A percentile compares a stretch with the other conserved stretches of the same genome.
Conservation (phyloP, 192 early-diverging fungal species). For the Umbelopsis ramanniana region DNA sequence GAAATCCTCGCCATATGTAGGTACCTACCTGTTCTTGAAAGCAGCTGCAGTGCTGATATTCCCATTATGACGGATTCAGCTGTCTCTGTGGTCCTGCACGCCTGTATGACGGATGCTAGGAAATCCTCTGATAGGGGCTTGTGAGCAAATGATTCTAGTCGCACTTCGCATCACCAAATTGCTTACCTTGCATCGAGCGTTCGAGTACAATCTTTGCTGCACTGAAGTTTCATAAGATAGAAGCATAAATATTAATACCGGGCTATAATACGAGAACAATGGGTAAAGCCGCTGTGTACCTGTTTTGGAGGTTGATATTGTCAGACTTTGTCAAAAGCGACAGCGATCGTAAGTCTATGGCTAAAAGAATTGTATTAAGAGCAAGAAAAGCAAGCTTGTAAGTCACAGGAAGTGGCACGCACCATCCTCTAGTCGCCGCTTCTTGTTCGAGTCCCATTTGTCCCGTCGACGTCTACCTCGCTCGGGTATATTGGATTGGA, state of each 20-base stretch:
- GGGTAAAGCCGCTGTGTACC: constrained; percentile 33
- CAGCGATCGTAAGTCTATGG: constrained; percentile 51
- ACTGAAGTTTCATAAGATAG: constrained; percentile 39
- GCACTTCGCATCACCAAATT: not conserved
- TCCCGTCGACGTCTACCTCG: not conserved
- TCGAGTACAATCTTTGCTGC: constrained; percentile 74
- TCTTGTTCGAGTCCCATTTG: constrained; percentile 15
- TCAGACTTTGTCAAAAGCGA: constrained; percentile 50
- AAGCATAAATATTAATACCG: not conserved
- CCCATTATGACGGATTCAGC: constrained; percentile 58
- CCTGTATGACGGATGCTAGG: constrained; percentile 59
- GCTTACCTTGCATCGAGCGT: constrained; percentile 70
- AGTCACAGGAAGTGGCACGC: not conserved
- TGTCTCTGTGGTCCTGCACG: constrained; percentile 51
- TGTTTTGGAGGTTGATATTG: constrained; percentile 54
- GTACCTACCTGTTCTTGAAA: constrained; percentile 61
- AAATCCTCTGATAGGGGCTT: constrained; percentile 45
- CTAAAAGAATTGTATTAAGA: constrained; percentile 26
- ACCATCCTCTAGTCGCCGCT: constrained; percentile 24
- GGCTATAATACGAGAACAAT: not conserved
- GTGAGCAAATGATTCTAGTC: not conserved
- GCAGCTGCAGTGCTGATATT: constrained; percentile 67
- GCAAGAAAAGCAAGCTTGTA: not conserved
- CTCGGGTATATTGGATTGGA: not conserved
- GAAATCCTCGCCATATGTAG: no score